Conservation (phyloP, 2,329 filamentous ascomycete species). For the Aaosphaeria arxii region DNA sequence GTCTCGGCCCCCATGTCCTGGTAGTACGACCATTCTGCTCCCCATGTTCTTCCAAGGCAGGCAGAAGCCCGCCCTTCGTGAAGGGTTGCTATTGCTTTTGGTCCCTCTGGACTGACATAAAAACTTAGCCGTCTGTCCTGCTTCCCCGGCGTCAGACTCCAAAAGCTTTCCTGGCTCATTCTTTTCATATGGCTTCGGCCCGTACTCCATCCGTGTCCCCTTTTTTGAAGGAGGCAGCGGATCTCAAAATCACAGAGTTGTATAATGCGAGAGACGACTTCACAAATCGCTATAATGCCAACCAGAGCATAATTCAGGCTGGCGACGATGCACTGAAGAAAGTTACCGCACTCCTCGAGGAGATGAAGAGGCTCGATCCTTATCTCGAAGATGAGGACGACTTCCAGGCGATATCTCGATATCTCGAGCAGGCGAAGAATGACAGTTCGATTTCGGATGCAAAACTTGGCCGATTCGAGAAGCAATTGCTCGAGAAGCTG, state of each 20-base stretch:
- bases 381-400: slow-evolving; percentile 31
- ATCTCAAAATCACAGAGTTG: slow-evolving; percentile 55
- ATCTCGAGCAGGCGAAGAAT: slow-evolving; percentile 52
- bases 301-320: slow-evolving; percentile 24
- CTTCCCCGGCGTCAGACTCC: background rate
- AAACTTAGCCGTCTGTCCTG: background rate
- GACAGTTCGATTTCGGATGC: slow-evolving; percentile 52
- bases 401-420: slow-evolving; percentile 47
- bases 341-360: slow-evolving; percentile 33
- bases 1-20: too few species aligned
- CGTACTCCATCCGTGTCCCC: slow-evolving; percentile 13
- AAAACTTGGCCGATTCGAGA: slow-evolving; percentile 48
- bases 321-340: slow-evolving; percentile 25
- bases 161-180: background rate
- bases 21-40: too few species aligned
- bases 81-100: too few species aligned
- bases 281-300: slow-evolving; percentile 42
- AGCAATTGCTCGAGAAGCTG: slow-evolving; percentile 47
- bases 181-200: background rate
- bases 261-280: slow-evolving; percentile 51
- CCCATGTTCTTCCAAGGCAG: too few species aligned
- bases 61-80: too few species aligned
- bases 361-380: slow-evolving; percentile 34
- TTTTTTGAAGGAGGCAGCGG: slow-evolving; percentile 16
- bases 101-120: too few species aligned